These are phyloP conservation scores for Talaromyces ruber DNA, from an alignment of 495 filamentous ascomycete species.

Conservation along the genomic window DNA sequence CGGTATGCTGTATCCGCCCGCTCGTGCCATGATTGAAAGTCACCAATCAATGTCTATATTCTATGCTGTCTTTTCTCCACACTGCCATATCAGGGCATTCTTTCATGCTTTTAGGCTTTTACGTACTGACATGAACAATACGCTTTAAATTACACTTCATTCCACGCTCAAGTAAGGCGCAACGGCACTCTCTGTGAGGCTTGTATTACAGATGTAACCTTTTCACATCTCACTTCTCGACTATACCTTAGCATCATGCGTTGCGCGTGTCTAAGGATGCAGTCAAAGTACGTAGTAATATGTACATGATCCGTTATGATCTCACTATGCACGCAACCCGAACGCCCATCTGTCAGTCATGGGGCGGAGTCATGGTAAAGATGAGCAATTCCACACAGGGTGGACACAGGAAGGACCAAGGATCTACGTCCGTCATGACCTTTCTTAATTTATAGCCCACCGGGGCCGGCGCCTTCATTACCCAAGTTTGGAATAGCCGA, in stretches of 20 bases:
- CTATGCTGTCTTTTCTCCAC: background rate
- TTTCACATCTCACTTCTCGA: background rate
- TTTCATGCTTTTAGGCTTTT: background rate
- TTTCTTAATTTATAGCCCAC: background rate
- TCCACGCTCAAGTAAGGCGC: background rate
- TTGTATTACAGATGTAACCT: background rate
- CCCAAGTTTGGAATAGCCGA: background rate
- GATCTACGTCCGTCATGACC: background rate
- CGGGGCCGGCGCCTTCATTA: background rate
- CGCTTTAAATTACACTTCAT: background rate
- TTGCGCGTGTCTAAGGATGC: background rate
- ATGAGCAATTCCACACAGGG: background rate
- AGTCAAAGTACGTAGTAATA: background rate
- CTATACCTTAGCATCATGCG: background rate
- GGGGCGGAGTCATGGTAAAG: background rate
- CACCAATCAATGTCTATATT: background rate
- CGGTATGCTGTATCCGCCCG: background rate
- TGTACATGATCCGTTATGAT: background rate
- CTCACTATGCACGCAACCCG: background rate
- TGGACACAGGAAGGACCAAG: background rate
- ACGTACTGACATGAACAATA: background rate
- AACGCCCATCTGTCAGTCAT: background rate
- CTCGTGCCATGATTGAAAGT: background rate
- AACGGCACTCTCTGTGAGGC: background rate
- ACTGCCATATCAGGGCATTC: background rate